These are phyloP conservation scores for Diaporthe batatas DNA, from an alignment of 2,329 filamentous ascomycete species.

Conservation along the genomic window DNA sequence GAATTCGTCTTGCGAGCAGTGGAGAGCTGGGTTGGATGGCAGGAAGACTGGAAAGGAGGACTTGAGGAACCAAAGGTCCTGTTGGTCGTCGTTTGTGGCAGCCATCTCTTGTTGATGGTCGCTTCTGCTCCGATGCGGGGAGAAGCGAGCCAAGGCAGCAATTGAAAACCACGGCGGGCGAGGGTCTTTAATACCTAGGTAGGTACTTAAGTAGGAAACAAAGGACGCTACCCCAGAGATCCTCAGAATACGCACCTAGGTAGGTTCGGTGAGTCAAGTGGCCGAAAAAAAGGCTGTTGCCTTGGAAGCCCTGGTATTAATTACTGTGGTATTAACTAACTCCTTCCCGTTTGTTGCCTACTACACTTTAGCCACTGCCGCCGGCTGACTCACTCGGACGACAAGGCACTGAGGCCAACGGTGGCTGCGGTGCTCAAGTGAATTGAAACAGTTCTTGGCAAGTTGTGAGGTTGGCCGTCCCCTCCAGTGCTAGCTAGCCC, in stretches of 20 bases:
- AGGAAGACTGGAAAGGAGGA: conserved; percentile 55
- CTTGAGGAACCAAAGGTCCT: conserved; percentile 55
- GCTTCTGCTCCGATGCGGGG: not conserved
- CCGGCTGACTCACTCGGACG: conserved; percentile 31
- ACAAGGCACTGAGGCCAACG: not conserved
- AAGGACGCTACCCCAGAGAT: not conserved
- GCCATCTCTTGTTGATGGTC: conserved; percentile 17
- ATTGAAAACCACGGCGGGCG: no score
- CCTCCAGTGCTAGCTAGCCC: not conserved
- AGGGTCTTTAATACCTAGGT: no score
- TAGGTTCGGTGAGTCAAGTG: conserved; percentile 17
- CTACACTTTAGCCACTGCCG: not conserved
- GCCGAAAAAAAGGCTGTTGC: conserved; percentile 10
- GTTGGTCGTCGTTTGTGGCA: not conserved
- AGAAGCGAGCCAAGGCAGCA: not conserved
- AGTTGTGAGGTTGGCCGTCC: no score
- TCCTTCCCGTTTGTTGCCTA: not conserved
- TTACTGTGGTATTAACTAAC: no score
- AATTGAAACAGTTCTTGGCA: not conserved
- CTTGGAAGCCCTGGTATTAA: not conserved
- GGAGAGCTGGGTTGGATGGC: conserved; percentile 54
- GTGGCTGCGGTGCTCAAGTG: conserved; percentile 9
- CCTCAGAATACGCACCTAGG: not conserved
- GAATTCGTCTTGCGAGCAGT: conserved; percentile 51
- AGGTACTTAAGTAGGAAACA: not conserved